Evolutionary conservation across 75 land plant species (phyloP), one percentile per base, ranked within the genome.

Genomic region (Selaginella moellendorffii): DNA sequence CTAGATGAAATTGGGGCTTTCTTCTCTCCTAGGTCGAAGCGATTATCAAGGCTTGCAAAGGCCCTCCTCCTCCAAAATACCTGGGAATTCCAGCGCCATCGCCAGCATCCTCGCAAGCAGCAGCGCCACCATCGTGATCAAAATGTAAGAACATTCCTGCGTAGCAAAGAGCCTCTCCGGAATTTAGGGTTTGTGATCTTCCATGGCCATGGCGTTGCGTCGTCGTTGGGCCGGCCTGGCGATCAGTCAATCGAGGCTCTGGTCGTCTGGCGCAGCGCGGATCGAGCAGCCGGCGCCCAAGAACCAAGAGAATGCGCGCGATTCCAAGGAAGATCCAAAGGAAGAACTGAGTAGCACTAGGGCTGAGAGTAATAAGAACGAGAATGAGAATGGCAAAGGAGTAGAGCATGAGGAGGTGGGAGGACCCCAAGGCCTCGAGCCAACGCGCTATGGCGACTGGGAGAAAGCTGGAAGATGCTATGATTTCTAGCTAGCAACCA

Each of bases 381-480:
- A 66, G n/a, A 68, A 69, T 28, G 77, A 80, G 24, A 69, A 67
- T 19, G 78, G 74, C 9, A 72, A 71, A 54, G 80, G 85, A 27
- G 51, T 75, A 61, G 69, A 64, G 63, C 83, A 90, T 14, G 85
- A 86, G 28, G 97, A 86, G 73, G 63, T 84, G 27, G 97, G 91
- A 27, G 97, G 97, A 9, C 97, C 97, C 0, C 70, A 67, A 54
- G 97, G 97, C 1, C 97, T 82, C 9, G 97, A 90, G 74, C 97
- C 97, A 0, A 90, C 97, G 17, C 75, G 97, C 28, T 90, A 80
- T 36, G 97, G 97, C 42, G 97, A 90, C 72, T 90, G 97, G 97
- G 97, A 90, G 66, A 79, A 75, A 30, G 79, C 79, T 30, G 97
- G 97, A 29, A 80, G 97, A 0, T 90, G 97, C 79, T 84, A 54